Conservation (phyloP, 1,284 basidiomycete genomes). For the Coniferiporia sulphurascens region DNA sequence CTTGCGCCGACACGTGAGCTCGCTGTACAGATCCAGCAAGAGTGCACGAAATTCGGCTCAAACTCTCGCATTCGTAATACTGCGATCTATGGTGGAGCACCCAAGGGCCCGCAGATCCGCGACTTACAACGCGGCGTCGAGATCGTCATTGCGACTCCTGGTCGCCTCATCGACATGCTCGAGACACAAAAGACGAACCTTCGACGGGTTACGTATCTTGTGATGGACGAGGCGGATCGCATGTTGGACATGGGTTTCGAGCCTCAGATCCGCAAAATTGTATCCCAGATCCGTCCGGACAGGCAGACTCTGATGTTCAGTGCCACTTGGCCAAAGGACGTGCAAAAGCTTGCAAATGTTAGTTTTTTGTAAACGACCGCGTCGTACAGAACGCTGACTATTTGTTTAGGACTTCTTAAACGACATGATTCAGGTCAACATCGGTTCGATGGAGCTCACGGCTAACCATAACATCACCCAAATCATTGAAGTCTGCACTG, state of each 20-base stretch:
- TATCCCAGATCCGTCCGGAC: slow-evolving; percentile 94
- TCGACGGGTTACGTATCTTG: slow-evolving; percentile 92
- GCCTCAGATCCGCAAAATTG: slow-evolving; percentile 98
- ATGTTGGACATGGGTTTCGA: slow-evolving; percentile 99
- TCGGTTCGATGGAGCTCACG: slow-evolving; percentile 96
- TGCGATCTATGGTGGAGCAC: slow-evolving; percentile 97
- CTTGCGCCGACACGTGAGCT: slow-evolving; percentile 97
- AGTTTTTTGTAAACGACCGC: slow-evolving; percentile 18
- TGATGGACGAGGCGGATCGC: slow-evolving; percentile 99
- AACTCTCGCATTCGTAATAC: slow-evolving; percentile 98
- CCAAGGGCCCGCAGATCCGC: slow-evolving; percentile 97
- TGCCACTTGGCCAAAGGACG: slow-evolving; percentile 99
- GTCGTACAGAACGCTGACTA: slow-evolving; percentile 11
- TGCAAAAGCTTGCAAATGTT: slow-evolving; percentile 91
- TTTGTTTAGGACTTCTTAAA: slow-evolving; percentile 79
- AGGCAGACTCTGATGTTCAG: slow-evolving; percentile 97
- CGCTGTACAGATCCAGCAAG: slow-evolving; percentile 97
- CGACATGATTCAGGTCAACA: slow-evolving; percentile 98
- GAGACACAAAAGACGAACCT: slow-evolving; percentile 96
- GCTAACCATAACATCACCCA: slow-evolving; percentile 99
- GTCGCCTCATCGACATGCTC: slow-evolving; percentile 91
- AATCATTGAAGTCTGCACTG: slow-evolving; percentile 94
- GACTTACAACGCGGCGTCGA: slow-evolving; percentile 96
- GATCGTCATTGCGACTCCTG: slow-evolving; percentile 91
- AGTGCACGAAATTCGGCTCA: slow-evolving; percentile 90